A percentile compares a stretch with the other conserved stretches of the same genome.
Conservation (phyloP, 225 moss, liverwort and hornwort species). For the Bryoerythrophyllum caledonicum region DNA sequence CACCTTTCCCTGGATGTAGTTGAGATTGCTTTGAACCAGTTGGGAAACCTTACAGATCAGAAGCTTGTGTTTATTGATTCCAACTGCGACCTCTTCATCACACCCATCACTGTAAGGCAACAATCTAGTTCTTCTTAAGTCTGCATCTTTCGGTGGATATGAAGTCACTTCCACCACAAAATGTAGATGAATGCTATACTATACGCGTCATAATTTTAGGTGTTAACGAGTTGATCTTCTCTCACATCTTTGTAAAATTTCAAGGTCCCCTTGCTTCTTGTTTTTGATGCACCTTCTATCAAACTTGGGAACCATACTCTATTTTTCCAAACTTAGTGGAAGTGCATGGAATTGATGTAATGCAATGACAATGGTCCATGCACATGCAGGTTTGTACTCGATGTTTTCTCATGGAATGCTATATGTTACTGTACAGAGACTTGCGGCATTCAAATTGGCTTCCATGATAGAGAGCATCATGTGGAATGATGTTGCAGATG, state of each 20-base stretch:
- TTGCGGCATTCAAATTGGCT: slow-evolving; percentile 71
- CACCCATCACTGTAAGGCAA: slow-evolving; percentile 63
- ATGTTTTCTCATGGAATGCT: slow-evolving; percentile 1
- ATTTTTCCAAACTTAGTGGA: background rate
- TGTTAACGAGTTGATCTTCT: background rate
- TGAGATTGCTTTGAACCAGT: slow-evolving; percentile 67
- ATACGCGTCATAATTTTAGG: background rate
- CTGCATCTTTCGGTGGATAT: too few species aligned
- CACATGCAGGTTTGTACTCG: background rate
- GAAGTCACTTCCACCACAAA: background rate
- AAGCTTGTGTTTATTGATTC: slow-evolving; percentile 70
- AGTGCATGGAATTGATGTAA: background rate
- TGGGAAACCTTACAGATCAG: slow-evolving; percentile 49
- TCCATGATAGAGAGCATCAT: slow-evolving; percentile 73
- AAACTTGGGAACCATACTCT: background rate
- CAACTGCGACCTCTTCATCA: slow-evolving; percentile 83
- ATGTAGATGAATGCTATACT: background rate
- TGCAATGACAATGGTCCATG: background rate
- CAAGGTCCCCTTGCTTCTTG: background rate
- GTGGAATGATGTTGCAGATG: slow-evolving; percentile 81
- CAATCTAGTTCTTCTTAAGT: background rate
- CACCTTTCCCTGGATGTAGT: slow-evolving; percentile 61
- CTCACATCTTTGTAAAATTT: background rate
- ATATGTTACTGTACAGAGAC: slow-evolving; percentile 43
- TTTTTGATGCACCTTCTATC: background rate